Percentiles rank a stretch among this genome's conserved stretches.
Evolutionary conservation across 2,329 filamentous ascomycete species (phyloP).

Genomic region (Pyrenochaeta sp.): DNA sequence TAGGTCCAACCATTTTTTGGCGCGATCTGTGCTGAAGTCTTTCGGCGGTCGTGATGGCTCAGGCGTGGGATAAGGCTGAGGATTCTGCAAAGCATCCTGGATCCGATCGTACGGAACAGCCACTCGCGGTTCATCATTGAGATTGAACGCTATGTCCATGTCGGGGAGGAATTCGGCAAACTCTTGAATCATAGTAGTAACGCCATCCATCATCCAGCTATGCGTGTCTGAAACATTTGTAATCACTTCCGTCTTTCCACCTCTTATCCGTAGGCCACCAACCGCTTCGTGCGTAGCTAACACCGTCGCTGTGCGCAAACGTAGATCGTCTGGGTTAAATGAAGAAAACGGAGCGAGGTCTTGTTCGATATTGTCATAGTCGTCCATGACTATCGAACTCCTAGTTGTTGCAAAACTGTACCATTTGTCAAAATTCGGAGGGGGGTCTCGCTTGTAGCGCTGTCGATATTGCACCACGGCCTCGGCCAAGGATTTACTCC

Average conservation of each 20-base stretch:
- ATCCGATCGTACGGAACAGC: constrained; percentile 57
- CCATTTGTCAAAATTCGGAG: constrained; percentile 68
- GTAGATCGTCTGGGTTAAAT: constrained; percentile 58
- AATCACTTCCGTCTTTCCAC: constrained; percentile 54
- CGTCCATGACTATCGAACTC: constrained; percentile 63
- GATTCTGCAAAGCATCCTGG: constrained; percentile 34
- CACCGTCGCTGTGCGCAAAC: constrained; percentile 61
- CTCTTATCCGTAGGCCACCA: constrained; percentile 63
- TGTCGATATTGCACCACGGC: constrained; percentile 60
- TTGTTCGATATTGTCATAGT: constrained; percentile 66
- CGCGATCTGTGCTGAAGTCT: constrained; percentile 50
- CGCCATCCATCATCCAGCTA: constrained; percentile 65
- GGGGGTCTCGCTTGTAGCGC: constrained; percentile 63
- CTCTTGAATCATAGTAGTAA: constrained; percentile 59
- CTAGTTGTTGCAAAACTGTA: constrained; percentile 62
- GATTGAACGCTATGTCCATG: constrained; percentile 69
- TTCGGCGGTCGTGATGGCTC: constrained; percentile 28
- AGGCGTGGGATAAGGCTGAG: constrained; percentile 29
- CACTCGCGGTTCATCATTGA: constrained; percentile 67
- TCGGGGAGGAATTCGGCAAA: constrained; percentile 64
- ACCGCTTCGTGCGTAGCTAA: constrained; percentile 63
- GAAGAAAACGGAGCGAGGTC: constrained; percentile 65
- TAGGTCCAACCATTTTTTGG: constrained; percentile 46
- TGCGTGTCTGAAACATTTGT: constrained; percentile 61
- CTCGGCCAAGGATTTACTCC: constrained; percentile 57